Evolutionary conservation across 768 basidiomycete species (phyloP), one percentile per base, ranked within the genome.

Genomic region (Cystobasidium ongulense): DNA sequence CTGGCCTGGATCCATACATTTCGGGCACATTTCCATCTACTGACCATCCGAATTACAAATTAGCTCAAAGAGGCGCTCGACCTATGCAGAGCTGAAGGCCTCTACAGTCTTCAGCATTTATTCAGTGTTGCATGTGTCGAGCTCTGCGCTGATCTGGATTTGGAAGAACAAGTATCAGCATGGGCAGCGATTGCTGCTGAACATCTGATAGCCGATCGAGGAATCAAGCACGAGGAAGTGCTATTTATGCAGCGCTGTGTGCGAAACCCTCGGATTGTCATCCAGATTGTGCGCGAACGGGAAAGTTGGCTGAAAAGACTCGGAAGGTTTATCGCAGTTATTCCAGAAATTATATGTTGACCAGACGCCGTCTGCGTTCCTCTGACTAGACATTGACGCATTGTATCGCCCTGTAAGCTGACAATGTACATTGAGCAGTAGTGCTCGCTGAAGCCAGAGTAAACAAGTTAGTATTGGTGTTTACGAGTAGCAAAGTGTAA

Each of bases 251-350:
- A 50, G 46, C 46, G 46, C 21, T 50, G 46, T n/a, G 46, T 50
- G 21, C 5, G 46, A 3, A 11, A 50, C 4, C 46, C 46, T 21
- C n/a, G 46, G 46, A 84, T 89, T 90, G 17, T 85, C 82, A 70
- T 89, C 81, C 84, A 77, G 73, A 21, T 21, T 50, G 46, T n/a
- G n/a, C n/a, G n/a, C n/a, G 18, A 50, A 21, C 10, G 8, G 46
- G 46, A 50, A 4, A 21, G 18, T 3, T 50, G 5, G 5, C 3
- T 50, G 3, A 11, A 21, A 21, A 50, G 46, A 50, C 15, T n/a
- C 4, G 15, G n/a, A 11, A 50, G 46, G n/a, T n/a, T n/a, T n/a
- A n/a, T n/a, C n/a, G n/a, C n/a, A n/a, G n/a, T n/a, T n/a, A n/a
- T n/a, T n/a, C n/a, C n/a, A n/a, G n/a, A n/a, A n/a, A n/a, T n/a